Percentiles rank a stretch among this genome's conserved stretches.
These are phyloP conservation scores for Talaromyces sp. DNA, from an alignment of 2,329 filamentous ascomycete genomes.

Conservation along the genomic window DNA sequence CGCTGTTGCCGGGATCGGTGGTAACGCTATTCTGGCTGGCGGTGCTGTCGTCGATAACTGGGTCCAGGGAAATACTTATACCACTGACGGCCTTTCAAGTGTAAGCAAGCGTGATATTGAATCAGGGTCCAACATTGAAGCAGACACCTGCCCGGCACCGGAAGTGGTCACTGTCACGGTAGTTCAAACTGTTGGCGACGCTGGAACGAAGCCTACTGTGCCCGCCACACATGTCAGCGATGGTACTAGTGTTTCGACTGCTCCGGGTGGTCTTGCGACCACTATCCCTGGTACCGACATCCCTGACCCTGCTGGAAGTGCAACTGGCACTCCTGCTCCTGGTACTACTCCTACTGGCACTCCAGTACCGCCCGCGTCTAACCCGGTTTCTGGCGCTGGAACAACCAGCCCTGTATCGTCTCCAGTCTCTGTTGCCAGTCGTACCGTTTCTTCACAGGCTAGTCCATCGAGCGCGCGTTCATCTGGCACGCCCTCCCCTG, in stretches of 20 bases:
- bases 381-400: neutral
- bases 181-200: conserved; percentile 7
- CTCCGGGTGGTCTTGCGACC: neutral
- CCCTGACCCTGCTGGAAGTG: neutral
- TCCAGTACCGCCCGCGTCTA: neutral
- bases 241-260: neutral
- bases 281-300: neutral
- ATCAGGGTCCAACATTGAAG: neutral
- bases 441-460: neutral
- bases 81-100: conserved; percentile 17
- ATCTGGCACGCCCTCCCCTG: conserved; percentile 1
- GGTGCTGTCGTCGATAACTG: conserved; percentile 66
- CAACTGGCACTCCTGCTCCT: neutral
- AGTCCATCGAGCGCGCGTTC: neutral
- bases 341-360: neutral
- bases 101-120: conserved; percentile 4
- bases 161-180: conserved; percentile 12
- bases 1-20: conserved; percentile 58
- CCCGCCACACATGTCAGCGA: neutral
- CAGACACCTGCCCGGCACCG: conserved; percentile 8
- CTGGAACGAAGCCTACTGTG: neutral
- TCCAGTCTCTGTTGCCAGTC: neutral
- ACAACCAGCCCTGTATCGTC: neutral
- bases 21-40: conserved; percentile 60
- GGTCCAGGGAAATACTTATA: conserved; percentile 74